Evolutionary conservation across 371 early-diverging fungal genomes (phyloP), one percentile per base, ranked within the genome.

Genomic region (Rhizopus microsporus): DNA sequence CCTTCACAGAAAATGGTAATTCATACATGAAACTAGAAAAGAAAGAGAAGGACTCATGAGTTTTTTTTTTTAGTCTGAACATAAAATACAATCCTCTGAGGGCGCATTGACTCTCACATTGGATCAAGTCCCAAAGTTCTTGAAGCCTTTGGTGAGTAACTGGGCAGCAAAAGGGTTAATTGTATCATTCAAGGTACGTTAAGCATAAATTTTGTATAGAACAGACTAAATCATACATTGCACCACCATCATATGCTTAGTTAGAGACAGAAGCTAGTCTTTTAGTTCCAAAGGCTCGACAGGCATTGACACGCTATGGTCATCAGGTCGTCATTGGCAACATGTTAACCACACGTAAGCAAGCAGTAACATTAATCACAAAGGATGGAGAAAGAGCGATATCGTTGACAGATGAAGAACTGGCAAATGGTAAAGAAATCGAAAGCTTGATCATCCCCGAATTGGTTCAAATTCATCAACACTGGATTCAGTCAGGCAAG

Each of bases 281-380:
- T 37, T 70, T 99, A 37, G 84, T 88, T 7, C 71, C 82, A 29
- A 99, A 99, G 69, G 88, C 97, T 0, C 77, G 84, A 8, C 74
- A 83, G 64, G 89, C 97, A 5, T 69, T 99, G 29, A 76, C 74
- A 16, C 84, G 87, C 7, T 99, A 99, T 69, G 94, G 95, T 8
- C 99, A 99, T 72, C 97, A 99, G 67, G 82, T 95, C 17, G 99
- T 99, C 12, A 93, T 99, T 73, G 98, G 91, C 23, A 99, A 99
- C 59, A 84, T 97, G 72, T 71, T 99, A 15, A 64, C 74, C 31
- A 95, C 95, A 0, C 85, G 99, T 37, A 98, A 97, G 74, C 72
- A 80, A 34, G 80, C 83, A 9, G 97, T 99, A 12, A 84, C 85
- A 59, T 60, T 97, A 54, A 84, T 92, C 38, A 88, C 88, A 7